Base-by-base conservation (phyloP, 2,329 filamentous ascomycete genomes). In the Talaromyces sp. region DNA sequence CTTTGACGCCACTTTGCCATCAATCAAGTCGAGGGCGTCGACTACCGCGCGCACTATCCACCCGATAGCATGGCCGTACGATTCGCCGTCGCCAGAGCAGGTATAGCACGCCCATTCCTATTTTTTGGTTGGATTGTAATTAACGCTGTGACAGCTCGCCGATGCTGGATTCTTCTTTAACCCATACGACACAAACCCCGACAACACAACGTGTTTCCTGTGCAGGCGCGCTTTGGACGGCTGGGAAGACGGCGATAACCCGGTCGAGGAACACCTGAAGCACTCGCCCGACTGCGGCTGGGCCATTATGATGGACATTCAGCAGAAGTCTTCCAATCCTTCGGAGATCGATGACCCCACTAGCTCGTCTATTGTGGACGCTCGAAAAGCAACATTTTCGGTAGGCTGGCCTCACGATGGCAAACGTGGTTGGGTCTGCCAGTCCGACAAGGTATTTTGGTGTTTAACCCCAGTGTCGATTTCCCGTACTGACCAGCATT, bases 161-260 rank as follows among this genome's bases (percentile, higher is more conserved):
- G 86, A 85, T 70, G 93, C 95, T 60, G 95, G 95, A 41, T 96
- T 99, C 78, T 95, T 89, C 77, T 98, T 91, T 77, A 85, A 87
- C 63, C 93, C 95, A 1, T 86, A 84, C 14, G 81, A 85, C 56
- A 83, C 85, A 53, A 90, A 87, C 69, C 88, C 88, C 41, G 95
- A 99, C 74, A 98, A 98, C 74, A 90, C 90, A 54, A 84, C 86
- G 66, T 99, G 95, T 74, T 98, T 96, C 75, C 82, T 92, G 41
- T 99, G 95, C 77, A 80, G 86, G 64, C 89, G 91, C 72, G 86
- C 88, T 59, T 82, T 99, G 13, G 92, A 96, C 72, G 93, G 92
- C 62, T 99, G 95, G 95, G 93, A 98, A 69, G 82, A 88, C 43
- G 86, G 87, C 24, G 95, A 99, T 71, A 85, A 91, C 62, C 91